phyloP scores from a whole-genome alignment of 176 grass and related monocot species.

The Tillandsia leiboldiana region DNA sequence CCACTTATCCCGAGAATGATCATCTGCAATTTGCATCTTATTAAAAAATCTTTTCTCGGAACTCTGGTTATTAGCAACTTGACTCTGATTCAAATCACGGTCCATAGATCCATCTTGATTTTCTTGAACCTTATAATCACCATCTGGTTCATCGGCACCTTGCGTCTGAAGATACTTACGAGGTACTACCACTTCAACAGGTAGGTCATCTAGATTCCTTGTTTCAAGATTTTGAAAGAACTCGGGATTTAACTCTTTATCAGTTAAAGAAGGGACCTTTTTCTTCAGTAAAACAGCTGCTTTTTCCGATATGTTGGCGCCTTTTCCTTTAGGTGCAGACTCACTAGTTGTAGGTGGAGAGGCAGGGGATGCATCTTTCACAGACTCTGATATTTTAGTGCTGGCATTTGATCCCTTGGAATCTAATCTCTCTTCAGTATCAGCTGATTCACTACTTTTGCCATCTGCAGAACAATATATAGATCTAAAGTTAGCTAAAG shows the following conservation, averaged over 20 bases:
- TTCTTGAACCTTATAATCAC: slow-evolving; percentile 33
- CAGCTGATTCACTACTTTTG: slow-evolving; percentile 47
- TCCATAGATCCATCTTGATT: slow-evolving; percentile 38
- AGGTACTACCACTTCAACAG: slow-evolving; percentile 79
- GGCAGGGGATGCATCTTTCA: slow-evolving; percentile 28
- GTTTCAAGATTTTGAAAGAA: slow-evolving; percentile 96
- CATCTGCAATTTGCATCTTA: slow-evolving; percentile 14
- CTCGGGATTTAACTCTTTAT: slow-evolving; percentile 82
- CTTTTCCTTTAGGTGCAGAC: slow-evolving; percentile 28
- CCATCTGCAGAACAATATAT: slow-evolving; percentile 34
- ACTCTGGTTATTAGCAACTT: slow-evolving; percentile 44
- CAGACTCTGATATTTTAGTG: slow-evolving; percentile 35
- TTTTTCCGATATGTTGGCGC: slow-evolving; percentile 62
- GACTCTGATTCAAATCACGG: slow-evolving; percentile 33
- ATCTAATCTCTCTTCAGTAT: slow-evolving; percentile 48
- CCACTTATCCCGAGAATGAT: slow-evolving; percentile 26
- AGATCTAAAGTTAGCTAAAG: background rate
- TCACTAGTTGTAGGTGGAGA: slow-evolving; percentile 55
- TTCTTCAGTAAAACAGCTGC: slow-evolving; percentile 78
- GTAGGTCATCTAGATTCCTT: slow-evolving; percentile 53
- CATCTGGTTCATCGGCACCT: slow-evolving; percentile 47
- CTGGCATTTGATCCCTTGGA: slow-evolving; percentile 20
- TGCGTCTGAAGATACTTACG: slow-evolving; percentile 46
- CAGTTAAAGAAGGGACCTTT: slow-evolving; percentile 52
- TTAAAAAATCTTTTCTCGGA: slow-evolving; percentile 29